These are phyloP conservation scores for Aethionema arabicum DNA, from an alignment of 345 rosid genomes.

Conservation along the genomic window DNA sequence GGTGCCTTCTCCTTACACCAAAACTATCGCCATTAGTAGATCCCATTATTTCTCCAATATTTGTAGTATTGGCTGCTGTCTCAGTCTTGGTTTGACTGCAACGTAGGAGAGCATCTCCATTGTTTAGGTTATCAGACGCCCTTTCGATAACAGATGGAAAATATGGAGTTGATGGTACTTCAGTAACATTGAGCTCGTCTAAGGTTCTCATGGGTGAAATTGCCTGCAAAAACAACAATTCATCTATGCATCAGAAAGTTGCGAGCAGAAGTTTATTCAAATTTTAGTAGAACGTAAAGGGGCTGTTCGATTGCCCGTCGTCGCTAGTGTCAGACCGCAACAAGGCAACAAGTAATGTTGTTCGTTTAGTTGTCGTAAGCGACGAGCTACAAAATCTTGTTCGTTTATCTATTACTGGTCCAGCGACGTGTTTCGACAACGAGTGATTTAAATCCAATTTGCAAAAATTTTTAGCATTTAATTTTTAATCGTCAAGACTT, in stretches of 20 bases:
- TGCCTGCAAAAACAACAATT: constrained; percentile 50
- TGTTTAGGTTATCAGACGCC: constrained; percentile 31
- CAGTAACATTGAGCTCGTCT: constrained; percentile 68
- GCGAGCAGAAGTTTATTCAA: background rate
- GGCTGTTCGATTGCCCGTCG: no score
- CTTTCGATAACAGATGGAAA: constrained; percentile 60
- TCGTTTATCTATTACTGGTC: no score
- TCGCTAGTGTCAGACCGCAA: no score
- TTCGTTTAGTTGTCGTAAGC: no score
- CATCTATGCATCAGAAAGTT: background rate
- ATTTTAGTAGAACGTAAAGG: no score
- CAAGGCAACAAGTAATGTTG: no score
- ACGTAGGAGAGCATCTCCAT: constrained; percentile 33
- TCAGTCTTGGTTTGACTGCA: constrained; percentile 32
- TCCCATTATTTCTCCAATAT: constrained; percentile 16
- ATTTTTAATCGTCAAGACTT: no score
- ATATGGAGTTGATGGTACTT: constrained; percentile 61
- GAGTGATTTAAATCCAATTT: no score
- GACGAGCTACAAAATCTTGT: no score
- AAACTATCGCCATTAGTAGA: constrained; percentile 35
- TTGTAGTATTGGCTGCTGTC: constrained; percentile 30
- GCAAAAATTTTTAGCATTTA: no score
- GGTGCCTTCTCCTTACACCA: constrained; percentile 61
- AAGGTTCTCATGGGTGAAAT: constrained; percentile 75
- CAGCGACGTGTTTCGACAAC: no score